These are phyloP conservation scores for Atkinsonella hypoxylon DNA, from an alignment of 2,329 filamentous ascomycete species.

Conservation along the genomic window DNA sequence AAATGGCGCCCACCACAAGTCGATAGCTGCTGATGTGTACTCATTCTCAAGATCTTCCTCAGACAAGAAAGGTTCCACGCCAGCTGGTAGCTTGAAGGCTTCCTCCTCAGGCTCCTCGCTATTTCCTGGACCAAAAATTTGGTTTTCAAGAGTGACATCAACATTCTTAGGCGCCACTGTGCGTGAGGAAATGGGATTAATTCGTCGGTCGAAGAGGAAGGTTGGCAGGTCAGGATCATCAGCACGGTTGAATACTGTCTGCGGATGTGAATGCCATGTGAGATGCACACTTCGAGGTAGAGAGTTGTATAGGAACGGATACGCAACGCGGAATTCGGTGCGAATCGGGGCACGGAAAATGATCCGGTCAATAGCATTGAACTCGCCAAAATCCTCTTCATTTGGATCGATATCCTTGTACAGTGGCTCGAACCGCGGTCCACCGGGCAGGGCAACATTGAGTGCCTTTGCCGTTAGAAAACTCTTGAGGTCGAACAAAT, in stretches of 20 bases:
- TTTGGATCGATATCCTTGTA: conserved; percentile 99
- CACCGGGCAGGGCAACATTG: conserved; percentile 95
- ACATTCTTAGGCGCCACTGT: conserved; percentile 91
- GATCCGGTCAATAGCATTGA: conserved; percentile 98
- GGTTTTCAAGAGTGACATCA: conserved; percentile 83
- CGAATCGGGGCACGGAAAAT: conserved; percentile 93
- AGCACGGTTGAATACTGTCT: conserved; percentile 78
- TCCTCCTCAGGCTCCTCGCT: conserved; percentile 66
- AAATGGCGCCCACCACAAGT: conserved; percentile 95
- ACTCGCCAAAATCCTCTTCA: conserved; percentile 97
- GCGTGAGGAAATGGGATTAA: conserved; percentile 93
- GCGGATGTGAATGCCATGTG: conserved; percentile 87
- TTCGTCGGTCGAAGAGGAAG: conserved; percentile 95
- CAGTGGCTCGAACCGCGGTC: conserved; percentile 87
- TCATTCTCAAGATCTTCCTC: conserved; percentile 83
- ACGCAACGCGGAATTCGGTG: conserved; percentile 91
- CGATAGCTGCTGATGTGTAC: conserved; percentile 82
- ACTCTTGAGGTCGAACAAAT: conserved; percentile 91
- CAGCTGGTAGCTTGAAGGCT: conserved; percentile 69
- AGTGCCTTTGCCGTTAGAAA: conserved; percentile 94
- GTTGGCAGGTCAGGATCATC: conserved; percentile 84
- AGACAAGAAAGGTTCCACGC: conserved; percentile 75
- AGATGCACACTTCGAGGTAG: conserved; percentile 87
- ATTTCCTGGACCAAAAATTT: conserved; percentile 74
- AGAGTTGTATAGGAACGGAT: conserved; percentile 92